Base-by-base conservation (phyloP, 2,329 filamentous ascomycete genomes). In the Colletotrichum incanum region DNA sequence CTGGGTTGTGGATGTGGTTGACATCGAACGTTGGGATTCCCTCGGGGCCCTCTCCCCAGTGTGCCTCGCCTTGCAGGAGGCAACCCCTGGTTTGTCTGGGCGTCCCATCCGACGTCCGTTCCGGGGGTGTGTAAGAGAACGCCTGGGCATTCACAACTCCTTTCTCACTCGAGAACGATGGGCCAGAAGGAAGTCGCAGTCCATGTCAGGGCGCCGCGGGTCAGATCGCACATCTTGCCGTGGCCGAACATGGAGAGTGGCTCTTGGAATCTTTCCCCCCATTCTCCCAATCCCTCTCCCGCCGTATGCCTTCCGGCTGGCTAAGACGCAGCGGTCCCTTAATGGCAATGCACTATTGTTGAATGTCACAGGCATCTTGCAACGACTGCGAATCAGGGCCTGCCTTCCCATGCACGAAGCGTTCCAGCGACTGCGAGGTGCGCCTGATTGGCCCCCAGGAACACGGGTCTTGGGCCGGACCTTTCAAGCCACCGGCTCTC, bases 331-430 rank as follows among this genome's bases (percentile, higher is more conserved):
- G 39, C 59, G 28, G 41, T 59, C 39, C 45, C 59, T 72, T 70
- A 69, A 60, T 39, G 59, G 60, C 34, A 72, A 65, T 72, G 70
- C 70, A 55, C 47, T 70, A 72, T 65, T 65, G 59, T 64, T 31
- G 52, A 58, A n/a, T 59, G 62, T 62, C 67, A 67, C 63, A 75
- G 60, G 74, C 59, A 75, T 78, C 77, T 72, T 79, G 78, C 76
- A 78, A 80, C 77, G 76, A 73, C 72, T 78, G 78, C 80, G 77
- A 82, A 81, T 80, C 80, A 81, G 75, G 74, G 76, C 79, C 78
- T 78, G 77, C 76, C 76, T 76, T 77, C 79, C 80, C 67, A 82
- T 82, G 82, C 84, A 83, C 73, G 76, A 81, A 80, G 79, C 79
- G 83, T 84, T 84, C 79, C 83, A 83, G 80, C 72, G 77, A 76